Evolutionary conservation across 2,329 filamentous ascomycete species (phyloP), one percentile per base, ranked within the genome.

Genomic region (Fusarium sublunatum): DNA sequence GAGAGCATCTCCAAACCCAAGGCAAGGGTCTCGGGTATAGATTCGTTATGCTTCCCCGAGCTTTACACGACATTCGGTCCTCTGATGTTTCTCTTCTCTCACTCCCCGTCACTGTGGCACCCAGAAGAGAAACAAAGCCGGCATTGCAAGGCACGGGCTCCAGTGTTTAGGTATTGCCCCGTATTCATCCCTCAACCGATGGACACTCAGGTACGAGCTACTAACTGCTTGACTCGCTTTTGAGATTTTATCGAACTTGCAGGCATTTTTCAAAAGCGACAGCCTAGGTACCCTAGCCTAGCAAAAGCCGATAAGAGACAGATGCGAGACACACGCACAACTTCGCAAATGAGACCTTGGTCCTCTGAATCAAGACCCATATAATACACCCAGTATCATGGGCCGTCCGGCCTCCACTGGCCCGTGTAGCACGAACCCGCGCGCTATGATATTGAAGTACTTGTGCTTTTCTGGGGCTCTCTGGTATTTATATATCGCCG

Each of bases 381-480:
- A 46, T 40, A 56, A 32, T 19, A 3, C 46, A 22, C 28, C n/a
- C 39, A 25, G 28, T 40, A 38, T 26, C 28, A 46, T 24, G 44
- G 42, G 19, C 19, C 19, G 19, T 19, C 19, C 3, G 19, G 19
- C 19, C 19, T 19, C 19, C 19, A 19, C 19, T 19, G 19, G 19
- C n/a, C n/a, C n/a, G n/a, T n/a, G n/a, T 32, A 53, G 29, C 39
- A 45, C 45, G 53, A 42, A 47, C 41, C 19, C 15, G 35, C 39
- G 42, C 54, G 46, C 57, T 43, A 53, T 19, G 19, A 53, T 31
- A 32, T 38, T 46, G 29, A 49, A 24, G 19, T 44, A 34, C 26
- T 25, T 44, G 28, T 35, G 25, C 36, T 40, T n/a, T 29, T 41
- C 7, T 41, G 25, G 8, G n/a, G 46, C 24, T 9, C 34, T 3